Conservation (phyloP, 78 protist genomes). For the Planoprotostelium fungivorum region DNA sequence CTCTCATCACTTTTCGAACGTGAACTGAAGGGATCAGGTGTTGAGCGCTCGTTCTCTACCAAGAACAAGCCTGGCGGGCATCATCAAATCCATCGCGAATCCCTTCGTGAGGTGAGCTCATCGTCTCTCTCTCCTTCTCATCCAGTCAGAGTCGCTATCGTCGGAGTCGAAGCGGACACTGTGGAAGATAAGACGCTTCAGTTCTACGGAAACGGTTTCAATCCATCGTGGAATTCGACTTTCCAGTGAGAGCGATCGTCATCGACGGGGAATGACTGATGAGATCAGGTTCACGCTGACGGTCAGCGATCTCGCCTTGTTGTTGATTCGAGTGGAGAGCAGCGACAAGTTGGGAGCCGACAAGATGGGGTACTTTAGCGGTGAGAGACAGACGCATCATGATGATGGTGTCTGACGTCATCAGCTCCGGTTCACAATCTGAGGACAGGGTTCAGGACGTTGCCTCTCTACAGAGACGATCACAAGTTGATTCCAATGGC, state of each 20-base stretch:
- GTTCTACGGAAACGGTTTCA: slow-evolving; percentile 49
- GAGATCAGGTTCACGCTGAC: slow-evolving; percentile 27
- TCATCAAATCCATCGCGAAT: background rate
- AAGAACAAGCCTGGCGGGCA: slow-evolving; percentile 24
- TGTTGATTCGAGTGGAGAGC: slow-evolving; percentile 44
- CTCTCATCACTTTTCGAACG: too few relatives aligned
- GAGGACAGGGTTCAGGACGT: background rate
- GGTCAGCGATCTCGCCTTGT: slow-evolving; percentile 25
- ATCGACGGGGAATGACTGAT: background rate
- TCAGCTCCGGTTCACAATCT: background rate
- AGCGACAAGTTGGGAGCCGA: slow-evolving; percentile 24
- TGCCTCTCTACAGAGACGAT: background rate
- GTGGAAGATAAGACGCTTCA: slow-evolving; percentile 11
- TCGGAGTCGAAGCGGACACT: slow-evolving; percentile 22
- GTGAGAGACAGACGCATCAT: background rate
- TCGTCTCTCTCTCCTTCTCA: slow-evolving; percentile 17
- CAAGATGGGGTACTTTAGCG: too few relatives aligned
- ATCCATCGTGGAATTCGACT: slow-evolving; percentile 47
- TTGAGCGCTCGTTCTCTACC: slow-evolving; percentile 51
- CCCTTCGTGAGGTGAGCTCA: slow-evolving; percentile 27
- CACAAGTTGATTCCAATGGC: background rate
- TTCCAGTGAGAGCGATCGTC: background rate
- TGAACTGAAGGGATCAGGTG: too few relatives aligned
- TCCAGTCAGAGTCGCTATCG: slow-evolving; percentile 29
- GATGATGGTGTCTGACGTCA: slow-evolving; percentile 25